Evolutionary conservation across 2,329 filamentous ascomycete species (phyloP), one percentile per base, ranked within the genome.

Genomic region (Furcasterigmium sp.): DNA sequence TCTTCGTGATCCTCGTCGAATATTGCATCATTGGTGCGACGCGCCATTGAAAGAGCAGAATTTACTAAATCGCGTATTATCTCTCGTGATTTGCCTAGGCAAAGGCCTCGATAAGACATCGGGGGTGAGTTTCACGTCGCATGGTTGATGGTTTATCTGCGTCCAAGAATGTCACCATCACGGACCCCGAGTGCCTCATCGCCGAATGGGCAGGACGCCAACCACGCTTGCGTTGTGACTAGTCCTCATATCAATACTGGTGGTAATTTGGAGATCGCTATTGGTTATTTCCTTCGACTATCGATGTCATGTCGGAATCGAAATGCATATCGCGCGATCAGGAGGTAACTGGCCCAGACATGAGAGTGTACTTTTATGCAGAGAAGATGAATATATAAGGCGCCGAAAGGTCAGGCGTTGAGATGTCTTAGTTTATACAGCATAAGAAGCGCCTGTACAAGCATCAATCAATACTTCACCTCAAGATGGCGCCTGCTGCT

Each of bases 401-500:
- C 23, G 25, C 10, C 20, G 14, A 25, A n/a, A n/a, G n/a, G n/a
- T n/a, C n/a, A n/a, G 6, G 15, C 10, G 4, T 28, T 39, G 8
- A 18, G 6, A 17, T 17, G 11, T 14, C 13, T 3, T 8, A 26
- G n/a, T n/a, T n/a, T n/a, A n/a, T n/a, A 21, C 18, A 29, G 9
- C 8, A 40, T 40, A 19, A 29, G 25, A 28, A 6, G 11, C 3
- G 29, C 21, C 25, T 10, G 18, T 5, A 13, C 38, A 30, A 18
- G 11, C 28, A 20, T n/a, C 9, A 40, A 9, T 9, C 11, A n/a
- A 28, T 18, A 11, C 11, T 7, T 8, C 10, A 19, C 3, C 19
- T n/a, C n/a, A 30, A 8, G 10, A 50, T 50, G 48, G 37, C 48
- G 4, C 48, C 48, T 13, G 42, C 44, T 32, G 46, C 48, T 15